Percentiles rank a stretch among this genome's conserved stretches.
Conservation (phyloP, 78 protist genomes). For the Dictyostelium brefeldianum region DNA sequence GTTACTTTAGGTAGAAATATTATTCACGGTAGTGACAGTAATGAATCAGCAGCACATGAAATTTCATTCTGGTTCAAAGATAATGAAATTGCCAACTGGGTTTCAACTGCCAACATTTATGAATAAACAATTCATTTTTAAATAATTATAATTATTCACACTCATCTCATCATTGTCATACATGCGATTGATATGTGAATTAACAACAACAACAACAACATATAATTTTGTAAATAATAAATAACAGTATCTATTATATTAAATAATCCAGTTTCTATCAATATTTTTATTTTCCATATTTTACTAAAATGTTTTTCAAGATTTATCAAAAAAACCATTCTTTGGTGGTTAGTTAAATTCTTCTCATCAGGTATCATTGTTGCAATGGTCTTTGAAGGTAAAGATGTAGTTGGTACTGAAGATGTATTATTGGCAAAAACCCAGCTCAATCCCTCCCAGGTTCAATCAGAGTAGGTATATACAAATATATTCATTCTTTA, state of each 20-base stretch:
- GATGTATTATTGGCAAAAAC: conserved; percentile 66
- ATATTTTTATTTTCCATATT: too few species aligned
- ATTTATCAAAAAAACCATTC: conserved; percentile 84
- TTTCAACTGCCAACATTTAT: neutral
- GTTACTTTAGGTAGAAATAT: conserved; percentile 86
- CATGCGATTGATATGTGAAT: too few species aligned
- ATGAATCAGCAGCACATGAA: conserved; percentile 82
- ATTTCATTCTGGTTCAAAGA: conserved; percentile 87
- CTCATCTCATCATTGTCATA: too few species aligned
- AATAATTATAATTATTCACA: too few species aligned
- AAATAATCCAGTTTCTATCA: too few species aligned
- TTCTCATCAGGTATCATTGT: conserved; percentile 92
- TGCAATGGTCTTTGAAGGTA: conserved; percentile 94
- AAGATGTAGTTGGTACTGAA: conserved; percentile 78
- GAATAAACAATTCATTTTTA: too few species aligned
- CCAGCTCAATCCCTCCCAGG: conserved; percentile 87
- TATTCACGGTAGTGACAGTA: conserved; percentile 78
- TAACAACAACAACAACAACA: too few species aligned
- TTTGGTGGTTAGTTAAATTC: conserved; percentile 75
- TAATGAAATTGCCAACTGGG: conserved; percentile 49
- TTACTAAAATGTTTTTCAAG: too few species aligned
- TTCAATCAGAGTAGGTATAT: conserved; percentile 82
- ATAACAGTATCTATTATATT: too few species aligned
- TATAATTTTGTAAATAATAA: too few species aligned
- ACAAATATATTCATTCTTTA: too few species aligned